Conservation (phyloP, 768 basidiomycete genomes). For the Mycena latifolia region DNA sequence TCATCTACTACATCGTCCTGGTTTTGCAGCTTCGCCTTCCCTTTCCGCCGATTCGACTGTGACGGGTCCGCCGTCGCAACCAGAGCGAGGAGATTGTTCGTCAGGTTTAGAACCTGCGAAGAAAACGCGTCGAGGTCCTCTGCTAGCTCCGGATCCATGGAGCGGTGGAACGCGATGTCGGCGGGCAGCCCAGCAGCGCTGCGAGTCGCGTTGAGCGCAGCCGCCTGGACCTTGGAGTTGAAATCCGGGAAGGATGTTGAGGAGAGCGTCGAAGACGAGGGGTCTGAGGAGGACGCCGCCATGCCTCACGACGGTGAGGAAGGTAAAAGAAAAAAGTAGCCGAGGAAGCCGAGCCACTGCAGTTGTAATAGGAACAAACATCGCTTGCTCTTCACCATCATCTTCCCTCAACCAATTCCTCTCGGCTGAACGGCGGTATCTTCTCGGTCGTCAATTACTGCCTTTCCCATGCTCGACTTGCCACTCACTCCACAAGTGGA, state of each 20-base stretch:
- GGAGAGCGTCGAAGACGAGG: conserved; percentile 19
- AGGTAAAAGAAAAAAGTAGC: too few species aligned
- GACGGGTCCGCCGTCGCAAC: conserved; percentile 57
- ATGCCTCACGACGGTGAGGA: not conserved
- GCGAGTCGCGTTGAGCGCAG: conserved; percentile 74
- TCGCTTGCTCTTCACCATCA: too few species aligned
- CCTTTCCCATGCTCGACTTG: too few species aligned
- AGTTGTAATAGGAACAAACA: too few species aligned
- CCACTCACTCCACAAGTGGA: too few species aligned
- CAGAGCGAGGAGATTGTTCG: conserved; percentile 72
- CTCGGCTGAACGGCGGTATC: too few species aligned
- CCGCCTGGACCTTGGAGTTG: conserved; percentile 68
- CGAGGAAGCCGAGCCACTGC: too few species aligned
- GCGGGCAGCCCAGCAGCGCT: conserved; percentile 71
- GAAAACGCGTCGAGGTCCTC: conserved; percentile 79
- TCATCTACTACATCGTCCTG: conserved; percentile 90
- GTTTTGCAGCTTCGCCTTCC: conserved; percentile 66
- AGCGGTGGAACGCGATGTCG: conserved; percentile 92
- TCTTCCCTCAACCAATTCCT: too few species aligned
- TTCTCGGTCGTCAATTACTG: too few species aligned
- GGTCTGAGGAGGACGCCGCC: not conserved
- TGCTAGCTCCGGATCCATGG: conserved; percentile 81
- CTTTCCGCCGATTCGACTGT: conserved; percentile 55
- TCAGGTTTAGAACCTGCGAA: conserved; percentile 70
- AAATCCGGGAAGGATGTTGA: conserved; percentile 61